Conservation (phyloP, 2,329 filamentous ascomycete genomes). For the Aspergillus proliferans region DNA sequence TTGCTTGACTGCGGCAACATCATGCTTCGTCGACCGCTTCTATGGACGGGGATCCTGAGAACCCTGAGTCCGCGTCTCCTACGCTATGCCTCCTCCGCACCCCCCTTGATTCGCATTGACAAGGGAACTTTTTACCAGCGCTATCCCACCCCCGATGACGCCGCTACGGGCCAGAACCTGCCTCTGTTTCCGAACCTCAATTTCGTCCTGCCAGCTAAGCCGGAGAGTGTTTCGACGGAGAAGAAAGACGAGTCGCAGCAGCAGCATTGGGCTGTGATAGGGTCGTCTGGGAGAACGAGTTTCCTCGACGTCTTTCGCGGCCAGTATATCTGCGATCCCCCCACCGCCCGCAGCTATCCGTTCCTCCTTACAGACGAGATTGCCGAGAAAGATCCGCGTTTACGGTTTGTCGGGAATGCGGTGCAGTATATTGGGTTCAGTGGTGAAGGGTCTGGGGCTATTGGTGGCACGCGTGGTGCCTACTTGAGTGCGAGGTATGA, state of each 20-base stretch:
- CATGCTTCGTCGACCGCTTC: constrained; percentile 23
- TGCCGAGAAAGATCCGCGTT: constrained; percentile 40
- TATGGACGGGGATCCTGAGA: constrained; percentile 10
- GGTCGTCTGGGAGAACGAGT: constrained; percentile 72
- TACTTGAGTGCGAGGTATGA: constrained; percentile 91
- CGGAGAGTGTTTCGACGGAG: constrained; percentile 2
- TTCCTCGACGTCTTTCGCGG: constrained; percentile 75
- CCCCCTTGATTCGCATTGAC: constrained; percentile 63
- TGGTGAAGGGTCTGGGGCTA: constrained; percentile 55
- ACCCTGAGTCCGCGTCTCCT: not conserved
- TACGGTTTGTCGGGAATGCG: constrained; percentile 58
- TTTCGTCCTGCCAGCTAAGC: constrained; percentile 59
- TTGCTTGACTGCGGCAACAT: constrained; percentile 5
- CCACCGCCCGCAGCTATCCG: constrained; percentile 69
- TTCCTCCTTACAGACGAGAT: constrained; percentile 63
- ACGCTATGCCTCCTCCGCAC: constrained; percentile 8
- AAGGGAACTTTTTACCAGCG: constrained; percentile 79
- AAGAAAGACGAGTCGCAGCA: constrained; percentile 16
- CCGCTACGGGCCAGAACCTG: constrained; percentile 53
- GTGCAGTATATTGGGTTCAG: constrained; percentile 91
- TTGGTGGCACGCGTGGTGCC: constrained; percentile 53
- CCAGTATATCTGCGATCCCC: constrained; percentile 67
- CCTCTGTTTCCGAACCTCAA: constrained; percentile 66
- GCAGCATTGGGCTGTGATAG: constrained; percentile 78
- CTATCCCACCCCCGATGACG: constrained; percentile 52